Percentiles rank a stretch among this genome's conserved stretches.
phyloP scores from a whole-genome alignment of 306 rosid genomes.

The Fragaria vesca region DNA sequence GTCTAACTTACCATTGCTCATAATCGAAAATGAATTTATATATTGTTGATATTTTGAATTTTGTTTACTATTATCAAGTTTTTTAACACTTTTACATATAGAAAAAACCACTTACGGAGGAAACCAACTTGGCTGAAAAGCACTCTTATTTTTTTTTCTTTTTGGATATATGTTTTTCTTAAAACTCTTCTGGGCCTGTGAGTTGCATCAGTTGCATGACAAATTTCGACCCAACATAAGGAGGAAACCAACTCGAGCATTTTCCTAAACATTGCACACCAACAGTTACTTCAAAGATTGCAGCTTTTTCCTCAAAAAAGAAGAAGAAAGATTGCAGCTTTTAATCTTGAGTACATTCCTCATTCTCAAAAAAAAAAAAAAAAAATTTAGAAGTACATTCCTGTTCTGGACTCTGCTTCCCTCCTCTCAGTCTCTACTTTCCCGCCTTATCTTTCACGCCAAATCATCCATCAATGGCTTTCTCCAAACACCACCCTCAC shows the following conservation, averaged over 20 bases:
- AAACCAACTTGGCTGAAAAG: too few relatives aligned
- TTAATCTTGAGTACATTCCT: too few relatives aligned
- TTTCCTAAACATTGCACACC: neutral
- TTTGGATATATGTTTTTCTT: too few relatives aligned
- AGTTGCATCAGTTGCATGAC: neutral
- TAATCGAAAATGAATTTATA: too few relatives aligned
- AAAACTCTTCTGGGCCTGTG: neutral
- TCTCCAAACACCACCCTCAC: neutral
- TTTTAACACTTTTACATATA: too few relatives aligned
- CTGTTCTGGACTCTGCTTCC: conserved; percentile 4
- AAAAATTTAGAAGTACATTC: neutral
- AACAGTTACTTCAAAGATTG: neutral
- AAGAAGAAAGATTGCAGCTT: too few relatives aligned
- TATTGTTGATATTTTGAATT: too few relatives aligned
- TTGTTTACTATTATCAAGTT: too few relatives aligned
- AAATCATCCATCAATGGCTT: conserved; percentile 9
- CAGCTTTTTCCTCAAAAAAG: neutral
- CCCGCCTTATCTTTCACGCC: conserved; percentile 20
- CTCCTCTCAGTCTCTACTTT: conserved; percentile 3
- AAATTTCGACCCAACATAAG: neutral
- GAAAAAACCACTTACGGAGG: too few relatives aligned
- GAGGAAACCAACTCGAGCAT: neutral
- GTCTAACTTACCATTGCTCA: too few relatives aligned
- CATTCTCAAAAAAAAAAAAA: too few relatives aligned
- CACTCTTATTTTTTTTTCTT: too few relatives aligned